Percentiles rank a stretch among this genome's conserved stretches.
phyloP scores from a whole-genome alignment of 1,284 basidiomycete species.

The Malassezia nana region DNA sequence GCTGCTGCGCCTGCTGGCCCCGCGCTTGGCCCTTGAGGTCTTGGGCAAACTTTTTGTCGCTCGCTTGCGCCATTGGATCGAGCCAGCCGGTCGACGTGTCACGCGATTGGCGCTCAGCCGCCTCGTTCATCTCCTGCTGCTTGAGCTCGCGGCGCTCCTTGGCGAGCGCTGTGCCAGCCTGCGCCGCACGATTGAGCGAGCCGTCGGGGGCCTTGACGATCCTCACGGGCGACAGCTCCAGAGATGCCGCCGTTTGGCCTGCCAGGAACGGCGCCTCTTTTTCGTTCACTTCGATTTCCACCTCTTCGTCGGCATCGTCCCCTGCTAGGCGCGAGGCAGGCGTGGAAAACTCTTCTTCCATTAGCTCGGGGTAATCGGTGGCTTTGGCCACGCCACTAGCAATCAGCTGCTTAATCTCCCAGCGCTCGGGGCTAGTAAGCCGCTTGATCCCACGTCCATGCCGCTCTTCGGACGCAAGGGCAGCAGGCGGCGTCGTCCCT shows the following conservation, averaged over 20 bases:
- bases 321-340: slow-evolving; percentile 27
- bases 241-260: slow-evolving; percentile 86
- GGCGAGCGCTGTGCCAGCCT: slow-evolving; percentile 81
- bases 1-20: slow-evolving; percentile 68
- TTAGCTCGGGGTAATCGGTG: slow-evolving; percentile 88
- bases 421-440: slow-evolving; percentile 88
- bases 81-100: slow-evolving; percentile 94
- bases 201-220: slow-evolving; percentile 61
- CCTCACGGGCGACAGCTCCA: slow-evolving; percentile 93
- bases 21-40: slow-evolving; percentile 74
- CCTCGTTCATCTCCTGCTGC: slow-evolving; percentile 86
- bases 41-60: slow-evolving; percentile 82
- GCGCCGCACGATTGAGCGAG: slow-evolving; percentile 76
- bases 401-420: slow-evolving; percentile 98
- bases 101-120: slow-evolving; percentile 81
- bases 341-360: slow-evolving; percentile 55
- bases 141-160: slow-evolving; percentile 89
- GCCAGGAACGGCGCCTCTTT: slow-evolving; percentile 92
- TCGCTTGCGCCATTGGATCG: slow-evolving; percentile 86
- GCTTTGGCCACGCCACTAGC: slow-evolving; percentile 85
- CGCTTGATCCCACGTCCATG: slow-evolving; percentile 59
- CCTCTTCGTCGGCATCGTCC: slow-evolving; percentile 54
- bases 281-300: slow-evolving; percentile 93
- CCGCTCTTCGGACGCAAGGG: neutral
- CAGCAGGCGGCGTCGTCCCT: neutral